Base-by-base conservation (phyloP, 768 basidiomycete species). In the Mrakia gelida region DNA sequence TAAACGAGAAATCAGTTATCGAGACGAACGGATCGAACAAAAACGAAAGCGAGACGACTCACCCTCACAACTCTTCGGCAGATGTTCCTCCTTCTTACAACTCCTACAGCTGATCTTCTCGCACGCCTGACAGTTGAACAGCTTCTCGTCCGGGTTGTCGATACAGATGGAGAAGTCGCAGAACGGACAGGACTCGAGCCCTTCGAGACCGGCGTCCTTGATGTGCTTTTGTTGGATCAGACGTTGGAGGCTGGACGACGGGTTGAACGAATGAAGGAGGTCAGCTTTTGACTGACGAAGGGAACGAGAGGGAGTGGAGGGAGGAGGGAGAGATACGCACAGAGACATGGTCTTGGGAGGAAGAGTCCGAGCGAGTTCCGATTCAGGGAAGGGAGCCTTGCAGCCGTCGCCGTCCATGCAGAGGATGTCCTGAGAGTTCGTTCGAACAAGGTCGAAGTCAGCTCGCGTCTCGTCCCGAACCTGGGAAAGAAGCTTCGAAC, bases 131-230 rank as follows among this genome's bases (percentile, higher is more conserved):
- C 89, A 89, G 78, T 81, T 78, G 77, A 92, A 88, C 43, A 93
- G 84, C 82, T 88, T 90, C 82, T 92, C 91, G 71, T 88, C 85
- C 54, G 83, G 84, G 75, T 90, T 88, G 73, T 92, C 92, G 74
- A 93, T 90, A n/a, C 92, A 89, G 80, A 90, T 90, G 77, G 90
- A 92, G 85, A 89, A 97, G 62, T 94, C 92, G 85, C 95, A 97
- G 80, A 91, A 92, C 6, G 95, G 95, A 83, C 95, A 97, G 81
- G 92, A 92, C 83, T 95, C 94, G 18, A 96, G 86, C 7, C 89
- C 90, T 67, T 92, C 92, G 52, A 97, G 82, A 2, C 87, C 89
- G 26, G 94, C 94, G 0, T 88, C 89, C 76, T 91, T 89, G 45
- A 96, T 89, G 80, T 94, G 92, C 82, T 92, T 91, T 54, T 88